Evolutionary conservation across 805 yeast genomes (phyloP).

Genomic region (Kluyveromyces starmeri): DNA sequence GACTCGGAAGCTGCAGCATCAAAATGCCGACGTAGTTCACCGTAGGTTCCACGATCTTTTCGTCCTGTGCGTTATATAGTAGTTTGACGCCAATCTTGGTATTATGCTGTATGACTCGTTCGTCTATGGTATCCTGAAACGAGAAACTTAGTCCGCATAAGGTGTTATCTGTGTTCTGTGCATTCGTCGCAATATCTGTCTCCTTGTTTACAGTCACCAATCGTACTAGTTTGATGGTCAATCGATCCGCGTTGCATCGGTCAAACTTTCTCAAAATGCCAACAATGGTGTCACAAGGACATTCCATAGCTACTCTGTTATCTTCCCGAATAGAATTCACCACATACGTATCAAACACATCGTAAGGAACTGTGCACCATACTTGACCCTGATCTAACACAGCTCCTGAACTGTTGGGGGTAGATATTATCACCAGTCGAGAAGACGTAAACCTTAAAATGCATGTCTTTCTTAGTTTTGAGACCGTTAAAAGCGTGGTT

Average conservation of each 20-base stretch:
- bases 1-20: constrained; percentile 37
- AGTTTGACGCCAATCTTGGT: constrained; percentile 65
- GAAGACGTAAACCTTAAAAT: constrained; percentile 26
- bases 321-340: constrained; percentile 23
- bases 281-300: constrained; percentile 24
- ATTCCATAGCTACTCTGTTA: constrained; percentile 26
- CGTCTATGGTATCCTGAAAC: constrained; percentile 19
- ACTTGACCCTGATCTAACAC: constrained; percentile 24
- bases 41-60: constrained; percentile 53
- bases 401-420: constrained; percentile 18
- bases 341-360: constrained; percentile 22
- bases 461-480: constrained; percentile 26
- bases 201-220: constrained; percentile 7
- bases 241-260: constrained; percentile 16
- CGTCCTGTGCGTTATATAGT: constrained; percentile 45
- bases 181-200: constrained; percentile 5
- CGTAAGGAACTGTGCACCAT: constrained; percentile 28
- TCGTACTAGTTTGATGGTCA: constrained; percentile 22
- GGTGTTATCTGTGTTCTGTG: constrained; percentile 13
- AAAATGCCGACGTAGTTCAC: constrained; percentile 45
- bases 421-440: constrained; percentile 23
- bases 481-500: constrained; percentile 25
- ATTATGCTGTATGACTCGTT: constrained; percentile 46
- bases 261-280: constrained; percentile 27
- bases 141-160: constrained; percentile 23